Evolutionary conservation across 2,329 filamentous ascomycete genomes (phyloP), one percentile per base, ranked within the genome.

Genomic region (Paradendryphiella salina): DNA sequence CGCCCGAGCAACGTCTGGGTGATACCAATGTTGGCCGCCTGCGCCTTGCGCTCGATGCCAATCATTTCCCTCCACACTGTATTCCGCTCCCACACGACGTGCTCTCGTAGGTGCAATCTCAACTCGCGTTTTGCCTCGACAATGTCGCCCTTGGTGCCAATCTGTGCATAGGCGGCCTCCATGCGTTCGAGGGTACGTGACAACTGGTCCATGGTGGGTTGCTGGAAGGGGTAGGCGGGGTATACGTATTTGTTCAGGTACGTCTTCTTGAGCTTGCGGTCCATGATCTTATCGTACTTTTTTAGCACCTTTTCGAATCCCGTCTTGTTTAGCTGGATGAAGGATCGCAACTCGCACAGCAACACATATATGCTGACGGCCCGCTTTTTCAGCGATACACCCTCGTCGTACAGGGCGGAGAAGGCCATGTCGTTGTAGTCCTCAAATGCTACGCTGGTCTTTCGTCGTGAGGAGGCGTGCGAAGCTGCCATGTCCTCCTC

Each of bases 11-110:
- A 80, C 0, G 90, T 89, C 58, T 88, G 85, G 17, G 84, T 77
- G 42, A 89, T 78, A 34, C 94, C 94, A 59, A 99, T 82, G 62
- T 93, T 94, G 7, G 93, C 93, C 7, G 94, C 95, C 75, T 97
- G 93, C 1, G 90, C 90, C 69, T 96, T 92, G 17, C 94, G 83
- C 77, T 99, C 95, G 62, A 99, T 93, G 45, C 93, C 94, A 70
- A 99, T 99, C 84, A 99, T 94, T 65, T 99, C 94, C 75, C 95
- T 82, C 94, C 94, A 99, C 14, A 99, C 94, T 0, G 94, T 99
- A 70, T 99, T 99, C 50, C 94, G 84, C 73, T 99, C 95, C 95
- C 94, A 99, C 0, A 97, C 93, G 15, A 99, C 92, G 72, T 99
- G 94, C 75, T 99, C 95, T 50, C 94, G 82, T 20, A 99, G 81